Conservation (phyloP, 371 early-diverging fungal species). For the Mortierella sp. region DNA sequence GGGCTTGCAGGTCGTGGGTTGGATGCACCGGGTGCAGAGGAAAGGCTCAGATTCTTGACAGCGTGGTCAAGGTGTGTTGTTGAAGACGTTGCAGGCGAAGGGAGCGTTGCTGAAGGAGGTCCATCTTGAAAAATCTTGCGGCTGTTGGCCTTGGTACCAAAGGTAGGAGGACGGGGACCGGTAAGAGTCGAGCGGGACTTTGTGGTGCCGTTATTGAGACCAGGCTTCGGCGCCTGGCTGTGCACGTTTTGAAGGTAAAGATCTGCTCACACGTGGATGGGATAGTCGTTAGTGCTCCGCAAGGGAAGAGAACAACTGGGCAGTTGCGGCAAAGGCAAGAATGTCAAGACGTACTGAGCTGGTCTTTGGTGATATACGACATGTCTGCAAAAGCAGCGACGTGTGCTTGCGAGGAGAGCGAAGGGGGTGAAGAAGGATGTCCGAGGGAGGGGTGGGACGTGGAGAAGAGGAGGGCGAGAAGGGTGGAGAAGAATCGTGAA, state of each 20-base stretch:
- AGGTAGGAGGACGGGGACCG: conserved; percentile 48
- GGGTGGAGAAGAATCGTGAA: background rate
- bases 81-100: conserved; percentile 7
- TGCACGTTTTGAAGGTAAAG: conserved; percentile 45
- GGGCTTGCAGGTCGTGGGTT: conserved; percentile 22
- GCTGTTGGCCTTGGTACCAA: conserved; percentile 31
- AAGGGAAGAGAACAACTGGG: background rate
- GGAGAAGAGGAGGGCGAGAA: background rate
- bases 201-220: conserved; percentile 28
- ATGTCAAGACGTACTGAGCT: conserved; percentile 28
- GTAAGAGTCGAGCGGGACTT: conserved; percentile 40
- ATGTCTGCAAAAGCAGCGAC: conserved; percentile 7
- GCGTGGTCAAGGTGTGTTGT: conserved; percentile 19
- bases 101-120: conserved; percentile 9
- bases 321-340: background rate
- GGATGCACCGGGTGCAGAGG: conserved; percentile 15
- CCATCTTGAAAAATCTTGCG: conserved; percentile 42
- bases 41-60: conserved; percentile 28
- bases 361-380: conserved; percentile 51
- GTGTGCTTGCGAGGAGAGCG: background rate
- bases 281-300: no score
- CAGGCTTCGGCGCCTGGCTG: conserved; percentile 21
- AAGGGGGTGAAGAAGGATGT: background rate
- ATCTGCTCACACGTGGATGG: conserved; percentile 6
- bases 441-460: background rate